These are phyloP conservation scores for Leptographium lundbergii DNA, from an alignment of 2,329 filamentous ascomycete genomes.

Conservation along the genomic window DNA sequence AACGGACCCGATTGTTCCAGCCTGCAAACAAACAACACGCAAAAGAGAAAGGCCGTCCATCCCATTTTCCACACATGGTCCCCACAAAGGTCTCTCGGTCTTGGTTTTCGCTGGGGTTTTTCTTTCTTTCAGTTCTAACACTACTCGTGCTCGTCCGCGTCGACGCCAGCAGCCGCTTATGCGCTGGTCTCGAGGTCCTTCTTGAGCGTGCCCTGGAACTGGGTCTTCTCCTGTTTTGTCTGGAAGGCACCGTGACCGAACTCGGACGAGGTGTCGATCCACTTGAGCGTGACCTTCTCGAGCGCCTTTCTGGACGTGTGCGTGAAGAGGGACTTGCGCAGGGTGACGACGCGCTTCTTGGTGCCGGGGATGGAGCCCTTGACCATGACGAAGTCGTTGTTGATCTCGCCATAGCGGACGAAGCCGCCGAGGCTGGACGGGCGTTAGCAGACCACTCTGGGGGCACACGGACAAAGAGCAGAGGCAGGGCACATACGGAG, in stretches of 20 bases:
- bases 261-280: slow-evolving; percentile 99
- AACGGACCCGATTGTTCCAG: slow-evolving; percentile 1
- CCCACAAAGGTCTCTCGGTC: background rate
- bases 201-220: slow-evolving; percentile 97
- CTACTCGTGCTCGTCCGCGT: slow-evolving; percentile 3
- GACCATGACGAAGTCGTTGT: slow-evolving; percentile 95
- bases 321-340: slow-evolving; percentile 96
- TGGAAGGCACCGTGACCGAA: slow-evolving; percentile 99
- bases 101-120: background rate
- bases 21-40: slow-evolving; percentile 24
- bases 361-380: slow-evolving; percentile 96
- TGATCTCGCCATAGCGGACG: slow-evolving; percentile 97
- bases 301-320: slow-evolving; percentile 92
- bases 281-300: slow-evolving; percentile 99
- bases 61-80: background rate
- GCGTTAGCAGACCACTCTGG: slow-evolving; percentile 5
- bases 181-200: slow-evolving; percentile 60
- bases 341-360: slow-evolving; percentile 99
- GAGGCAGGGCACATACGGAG: slow-evolving; percentile 62
- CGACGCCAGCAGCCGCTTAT: slow-evolving; percentile 16
- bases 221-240: slow-evolving; percentile 94
- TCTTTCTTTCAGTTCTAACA: background rate
- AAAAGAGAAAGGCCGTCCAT: slow-evolving; percentile 9
- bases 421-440: slow-evolving; percentile 80
- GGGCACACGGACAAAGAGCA: background rate